Evolutionary conservation across 768 basidiomycete genomes (phyloP), one percentile per base, ranked within the genome.

Genomic region (Leucocoprinus sp.): DNA sequence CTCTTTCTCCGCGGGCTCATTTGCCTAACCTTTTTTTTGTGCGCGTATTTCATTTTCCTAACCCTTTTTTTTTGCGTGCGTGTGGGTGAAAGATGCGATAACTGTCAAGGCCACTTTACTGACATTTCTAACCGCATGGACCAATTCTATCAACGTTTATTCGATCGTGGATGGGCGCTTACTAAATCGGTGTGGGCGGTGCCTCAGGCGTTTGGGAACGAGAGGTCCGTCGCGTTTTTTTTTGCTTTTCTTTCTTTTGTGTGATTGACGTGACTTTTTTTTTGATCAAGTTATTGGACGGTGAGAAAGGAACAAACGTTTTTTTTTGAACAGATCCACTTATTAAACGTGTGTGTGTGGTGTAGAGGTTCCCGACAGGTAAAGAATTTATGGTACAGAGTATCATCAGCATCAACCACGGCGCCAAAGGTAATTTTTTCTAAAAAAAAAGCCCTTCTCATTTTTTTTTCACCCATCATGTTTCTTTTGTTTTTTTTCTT

Each of bases 111-210:
- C 2, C 64, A 60, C n/a, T 83, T 85, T 52, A 73, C 78, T 49
- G 85, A 89, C 55, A 78, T 88, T 42, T 73, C 78, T 8, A 68
- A 66, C 0, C 68, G 85, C 24, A 76, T 87, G 67, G 78, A 84
- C 40, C 71, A 80, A 48, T 87, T 81, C 62, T 63, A 62, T 38
- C 64, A 78, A 39, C 69, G 84, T 17, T 54, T 82, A 12, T 72
- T 76, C 49, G 67, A 74, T 38, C 73, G 81, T 50, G 83, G 82
- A 1, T 83, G 83, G 78, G 78, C 80, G 51, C 65, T 75, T 8
- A 75, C 71, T 4, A 80, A 84, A 57, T 74, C 81, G 1, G 70
- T 87, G 0, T 89, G 86, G 88, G 78, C 80, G 1, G 86, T 89
- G 1, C 83, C 85, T 0, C 87, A 90, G 60, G 85, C 73, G 0